Percentiles rank a stretch among this genome's conserved stretches.
phyloP scores from a whole-genome alignment of 2,329 filamentous ascomycete species.

The Nigrograna mackinnonii region DNA sequence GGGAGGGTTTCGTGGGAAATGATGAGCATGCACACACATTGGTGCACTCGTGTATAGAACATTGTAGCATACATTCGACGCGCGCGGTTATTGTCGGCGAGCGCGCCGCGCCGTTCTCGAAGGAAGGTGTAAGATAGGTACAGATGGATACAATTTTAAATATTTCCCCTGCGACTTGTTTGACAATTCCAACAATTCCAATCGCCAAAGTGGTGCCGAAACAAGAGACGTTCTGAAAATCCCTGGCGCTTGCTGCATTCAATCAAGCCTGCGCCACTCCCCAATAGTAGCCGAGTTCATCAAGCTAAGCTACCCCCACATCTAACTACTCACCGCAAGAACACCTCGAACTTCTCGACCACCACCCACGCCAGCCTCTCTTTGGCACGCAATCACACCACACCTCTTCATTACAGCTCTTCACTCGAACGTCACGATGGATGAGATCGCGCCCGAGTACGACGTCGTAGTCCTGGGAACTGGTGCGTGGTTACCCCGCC shows the following conservation, averaged over 20 bases:
- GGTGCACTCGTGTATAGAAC: too few species aligned
- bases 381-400: neutral
- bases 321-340: conserved; percentile 20
- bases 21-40: too few species aligned
- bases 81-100: too few species aligned
- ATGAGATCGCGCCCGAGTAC: conserved; percentile 98
- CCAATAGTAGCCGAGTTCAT: conserved; percentile 26
- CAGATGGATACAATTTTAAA: too few species aligned
- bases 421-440: conserved; percentile 69
- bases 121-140: too few species aligned
- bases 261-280: conserved; percentile 18
- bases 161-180: too few species aligned
- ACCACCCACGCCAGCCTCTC: conserved; percentile 2
- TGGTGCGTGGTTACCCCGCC: conserved; percentile 64
- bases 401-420: conserved; percentile 4
- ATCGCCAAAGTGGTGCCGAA: conserved; percentile 3
- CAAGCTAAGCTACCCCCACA: conserved; percentile 34
- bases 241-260: conserved; percentile 10
- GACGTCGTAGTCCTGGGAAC: conserved; percentile 98
- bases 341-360: conserved; percentile 9
- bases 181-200: too few species aligned
- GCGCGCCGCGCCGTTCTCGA: too few species aligned
- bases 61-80: too few species aligned
- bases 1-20: too few species aligned
- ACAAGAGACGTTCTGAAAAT: conserved; percentile 7